Percentiles rank a stretch among this genome's conserved stretches.
Conservation (phyloP, 2,329 filamentous ascomycete genomes). For the Colletotrichum ledebouriae region DNA sequence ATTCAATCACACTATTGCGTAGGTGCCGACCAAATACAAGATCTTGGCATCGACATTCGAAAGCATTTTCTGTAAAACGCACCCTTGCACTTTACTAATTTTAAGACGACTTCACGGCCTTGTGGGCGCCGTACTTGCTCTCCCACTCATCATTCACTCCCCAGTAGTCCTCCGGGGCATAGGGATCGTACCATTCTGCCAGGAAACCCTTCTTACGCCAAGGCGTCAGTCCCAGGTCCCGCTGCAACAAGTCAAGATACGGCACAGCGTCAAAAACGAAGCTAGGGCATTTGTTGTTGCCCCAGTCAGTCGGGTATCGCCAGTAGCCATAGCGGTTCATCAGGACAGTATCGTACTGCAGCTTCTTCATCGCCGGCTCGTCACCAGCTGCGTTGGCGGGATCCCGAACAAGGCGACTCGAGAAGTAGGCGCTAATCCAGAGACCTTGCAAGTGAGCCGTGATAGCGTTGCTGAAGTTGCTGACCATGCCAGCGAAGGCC, state of each 20-base stretch:
- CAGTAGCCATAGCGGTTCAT: conserved; percentile 77
- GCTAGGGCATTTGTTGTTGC: conserved; percentile 69
- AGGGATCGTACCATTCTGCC: conserved; percentile 67
- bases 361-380: conserved; percentile 50
- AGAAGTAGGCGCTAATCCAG: conserved; percentile 76
- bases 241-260: conserved; percentile 77
- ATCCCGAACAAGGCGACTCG: conserved; percentile 44
- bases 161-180: conserved; percentile 70
- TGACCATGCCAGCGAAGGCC: conserved; percentile 60
- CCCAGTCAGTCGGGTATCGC: conserved; percentile 78
- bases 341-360: conserved; percentile 70
- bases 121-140: conserved; percentile 4
- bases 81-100: too few relatives aligned
- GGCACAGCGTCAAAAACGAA: conserved; percentile 83
- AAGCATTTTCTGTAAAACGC: too few relatives aligned
- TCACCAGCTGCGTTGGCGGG: conserved; percentile 30
- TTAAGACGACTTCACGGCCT: neutral
- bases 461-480: conserved; percentile 58
- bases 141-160: conserved; percentile 67
- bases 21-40: too few relatives aligned
- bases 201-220: conserved; percentile 67
- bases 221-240: conserved; percentile 73
- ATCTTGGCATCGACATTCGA: too few relatives aligned
- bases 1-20: too few relatives aligned
- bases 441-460: conserved; percentile 65